Evolutionary conservation across 352 stramenopile species (phyloP).

Genomic region (Phytophthora rubi): DNA sequence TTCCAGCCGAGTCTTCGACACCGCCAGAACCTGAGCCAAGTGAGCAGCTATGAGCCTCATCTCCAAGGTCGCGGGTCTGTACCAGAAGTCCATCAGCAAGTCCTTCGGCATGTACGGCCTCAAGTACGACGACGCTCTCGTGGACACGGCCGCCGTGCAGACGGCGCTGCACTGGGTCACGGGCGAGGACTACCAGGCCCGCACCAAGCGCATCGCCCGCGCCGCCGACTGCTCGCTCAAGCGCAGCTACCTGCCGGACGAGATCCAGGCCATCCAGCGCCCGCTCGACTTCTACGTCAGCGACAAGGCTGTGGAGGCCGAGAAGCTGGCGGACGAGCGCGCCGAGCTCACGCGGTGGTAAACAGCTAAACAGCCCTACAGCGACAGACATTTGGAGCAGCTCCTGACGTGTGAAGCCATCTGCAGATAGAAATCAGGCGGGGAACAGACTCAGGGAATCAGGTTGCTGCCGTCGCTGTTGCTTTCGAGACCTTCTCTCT

Average conservation of each 20-base stretch:
- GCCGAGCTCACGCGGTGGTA: conserved; percentile 87
- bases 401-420: background rate
- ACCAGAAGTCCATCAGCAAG: conserved; percentile 88
- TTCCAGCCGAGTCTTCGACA: conserved; percentile 17
- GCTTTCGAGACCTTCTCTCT: too few relatives aligned
- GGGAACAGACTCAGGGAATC: background rate
- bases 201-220: conserved; percentile 83
- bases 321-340: conserved; percentile 75
- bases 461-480: conserved; percentile 7
- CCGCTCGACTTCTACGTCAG: conserved; percentile 79
- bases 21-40: conserved; percentile 15
- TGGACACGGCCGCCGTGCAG: conserved; percentile 84
- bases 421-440: conserved; percentile 16
- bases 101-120: conserved; percentile 80
- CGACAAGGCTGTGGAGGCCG: conserved; percentile 60
- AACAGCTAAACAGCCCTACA: conserved; percentile 41
- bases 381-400: background rate
- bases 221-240: conserved; percentile 87
- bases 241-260: conserved; percentile 84
- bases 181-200: conserved; percentile 75
- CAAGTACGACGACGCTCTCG: conserved; percentile 89
- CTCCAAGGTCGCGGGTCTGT: conserved; percentile 69
- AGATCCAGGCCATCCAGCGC: conserved; percentile 88
- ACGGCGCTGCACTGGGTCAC: conserved; percentile 82
- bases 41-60: conserved; percentile 46